Base-by-base conservation (phyloP, 129 eudicot species). In the Apium graveolens region DNA sequence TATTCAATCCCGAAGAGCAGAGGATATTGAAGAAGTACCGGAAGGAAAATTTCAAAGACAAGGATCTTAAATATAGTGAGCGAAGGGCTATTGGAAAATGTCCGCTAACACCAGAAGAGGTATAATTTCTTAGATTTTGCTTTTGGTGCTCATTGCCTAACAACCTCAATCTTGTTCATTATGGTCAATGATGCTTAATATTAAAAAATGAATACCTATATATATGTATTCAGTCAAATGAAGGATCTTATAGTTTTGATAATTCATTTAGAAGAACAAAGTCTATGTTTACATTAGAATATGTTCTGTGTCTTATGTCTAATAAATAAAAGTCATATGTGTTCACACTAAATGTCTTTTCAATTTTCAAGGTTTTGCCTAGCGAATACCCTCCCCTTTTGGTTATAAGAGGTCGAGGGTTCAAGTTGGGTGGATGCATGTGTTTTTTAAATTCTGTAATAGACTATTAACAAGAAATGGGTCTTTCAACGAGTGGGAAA, bases 101-200 rank as follows among this genome's bases (percentile, higher is more conserved):
- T 66, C 99, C 99, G 21, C 74, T 95, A 68, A 95, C 99, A 80
- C 99, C 99, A 42, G 99, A 95, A 88, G 97, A 95, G 94, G 99
- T 95, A 85, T 32, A 31, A 2, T 73, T 45, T 72, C 34, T 37
- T 72, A 1, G 2, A 65, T 29, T 32, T 65, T 65, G 32, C 39
- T 65, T 65, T 5, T 65, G 71, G 71, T 65, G 39, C 17, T 65
- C 71, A 31, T 65, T 65, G 39, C 71, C 39, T 4, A 27, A 12
- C 39, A 65, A 31, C 71, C 11, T 65, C 37, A 21, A n/a, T 41
- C 4, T 24, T 26, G 16, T 71, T 71, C 29, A 11, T 37, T 37
- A 71, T 71, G 31, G 43, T 21, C 26, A 24, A 53, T 21, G 24
- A n/a, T 71, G 76, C 75, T 37, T 70, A n/a, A 38, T 41, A 11